These are phyloP conservation scores for Apiospora phragmitis DNA, from an alignment of 2,329 filamentous ascomycete species.

Conservation along the genomic window DNA sequence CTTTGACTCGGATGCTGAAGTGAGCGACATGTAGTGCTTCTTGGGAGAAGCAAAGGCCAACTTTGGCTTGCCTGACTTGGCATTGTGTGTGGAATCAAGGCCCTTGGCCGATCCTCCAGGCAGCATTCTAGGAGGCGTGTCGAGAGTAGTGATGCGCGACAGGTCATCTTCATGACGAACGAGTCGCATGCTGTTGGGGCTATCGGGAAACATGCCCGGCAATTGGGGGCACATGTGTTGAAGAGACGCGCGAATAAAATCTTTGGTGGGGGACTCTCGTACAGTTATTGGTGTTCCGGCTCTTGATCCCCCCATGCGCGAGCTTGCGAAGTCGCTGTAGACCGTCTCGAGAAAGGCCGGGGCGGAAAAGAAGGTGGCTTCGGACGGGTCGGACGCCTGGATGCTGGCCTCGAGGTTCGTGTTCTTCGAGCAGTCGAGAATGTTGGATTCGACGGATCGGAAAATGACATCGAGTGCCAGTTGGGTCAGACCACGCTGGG, in stretches of 20 bases:
- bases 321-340: conserved; percentile 64
- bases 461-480: conserved; percentile 89
- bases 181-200: conserved; percentile 43
- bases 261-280: conserved; percentile 45
- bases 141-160: conserved; percentile 25
- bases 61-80: conserved; percentile 29
- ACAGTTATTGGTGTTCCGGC: conserved; percentile 71
- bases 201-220: conserved; percentile 30
- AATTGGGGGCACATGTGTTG: conserved; percentile 23
- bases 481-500: conserved; percentile 87
- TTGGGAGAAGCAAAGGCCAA: conserved; percentile 30
- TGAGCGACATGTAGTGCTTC: conserved; percentile 46
- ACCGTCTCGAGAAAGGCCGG: conserved; percentile 76
- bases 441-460: conserved; percentile 71
- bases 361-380: conserved; percentile 75
- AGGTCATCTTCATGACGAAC: conserved; percentile 35
- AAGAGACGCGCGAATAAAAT: conserved; percentile 43
- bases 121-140: conserved; percentile 28
- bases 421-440: conserved; percentile 62
- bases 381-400: conserved; percentile 74
- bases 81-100: neutral
- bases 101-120: conserved; percentile 3
- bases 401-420: conserved; percentile 71
- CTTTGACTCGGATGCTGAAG: conserved; percentile 46
- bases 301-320: conserved; percentile 61